phyloP scores from a whole-genome alignment of 257 asterid genomes.

The Orobanche coerulescens region DNA sequence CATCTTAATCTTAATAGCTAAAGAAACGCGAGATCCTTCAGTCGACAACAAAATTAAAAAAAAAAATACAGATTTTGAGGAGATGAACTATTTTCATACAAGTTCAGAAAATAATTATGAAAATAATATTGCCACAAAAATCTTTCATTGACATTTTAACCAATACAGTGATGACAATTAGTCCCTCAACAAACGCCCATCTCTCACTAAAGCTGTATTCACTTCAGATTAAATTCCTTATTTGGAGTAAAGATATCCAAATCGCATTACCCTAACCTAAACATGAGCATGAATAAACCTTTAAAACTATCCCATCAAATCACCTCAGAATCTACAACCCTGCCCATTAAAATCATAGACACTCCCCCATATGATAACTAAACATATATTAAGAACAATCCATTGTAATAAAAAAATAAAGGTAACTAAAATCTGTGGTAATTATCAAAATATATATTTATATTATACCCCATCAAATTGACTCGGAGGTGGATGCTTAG shows the following conservation, averaged over 20 bases:
- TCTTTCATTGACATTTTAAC: constrained; percentile 3
- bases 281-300: background rate
- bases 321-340: constrained; percentile 13
- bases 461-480: constrained; percentile 84
- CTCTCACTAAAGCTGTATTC: constrained; percentile 14
- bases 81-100: background rate
- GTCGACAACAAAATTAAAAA: background rate
- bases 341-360: background rate
- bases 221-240: constrained; percentile 5
- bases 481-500: constrained; percentile 83
- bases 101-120: background rate
- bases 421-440: background rate
- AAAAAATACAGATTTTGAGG: too few relatives aligned
- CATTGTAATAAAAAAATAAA: background rate
- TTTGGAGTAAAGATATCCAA: constrained; percentile 6
- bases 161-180: constrained; percentile 8
- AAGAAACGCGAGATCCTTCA: background rate
- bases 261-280: constrained; percentile 14
- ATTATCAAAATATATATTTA: background rate
- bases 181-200: constrained; percentile 1
- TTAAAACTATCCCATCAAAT: constrained; percentile 2
- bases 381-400: too few relatives aligned
- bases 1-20: background rate
- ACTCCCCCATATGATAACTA: background rate
- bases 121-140: background rate